Conservation (phyloP, 2,329 filamentous ascomycete species). For the Chalara sp. region DNA sequence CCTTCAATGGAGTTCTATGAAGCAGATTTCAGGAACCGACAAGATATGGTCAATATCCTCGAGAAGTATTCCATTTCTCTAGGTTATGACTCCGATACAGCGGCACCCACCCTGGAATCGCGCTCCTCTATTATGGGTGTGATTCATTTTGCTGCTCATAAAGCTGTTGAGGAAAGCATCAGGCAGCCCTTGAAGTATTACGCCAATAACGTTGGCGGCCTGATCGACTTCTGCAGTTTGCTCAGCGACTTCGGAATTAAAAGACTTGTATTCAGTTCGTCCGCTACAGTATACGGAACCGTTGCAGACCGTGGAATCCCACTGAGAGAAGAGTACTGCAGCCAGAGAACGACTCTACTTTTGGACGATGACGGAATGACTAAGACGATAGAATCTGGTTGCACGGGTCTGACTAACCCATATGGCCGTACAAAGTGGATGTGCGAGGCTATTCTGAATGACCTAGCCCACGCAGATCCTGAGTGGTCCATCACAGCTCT, state of each 20-base stretch:
- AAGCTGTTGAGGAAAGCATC: slow-evolving; percentile 49
- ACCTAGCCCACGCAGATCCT: slow-evolving; percentile 52
- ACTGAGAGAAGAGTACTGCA: slow-evolving; percentile 48
- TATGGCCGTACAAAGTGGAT: slow-evolving; percentile 64
- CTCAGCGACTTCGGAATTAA: slow-evolving; percentile 55
- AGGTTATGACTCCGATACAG: slow-evolving; percentile 4
- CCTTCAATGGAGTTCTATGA: slow-evolving; percentile 22
- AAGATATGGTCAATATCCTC: slow-evolving; percentile 18
- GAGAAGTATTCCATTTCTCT: slow-evolving; percentile 13
- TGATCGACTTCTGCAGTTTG: slow-evolving; percentile 51
- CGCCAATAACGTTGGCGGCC: slow-evolving; percentile 58
- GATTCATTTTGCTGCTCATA: slow-evolving; percentile 65
- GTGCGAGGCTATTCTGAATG: slow-evolving; percentile 58
- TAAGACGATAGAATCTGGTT: slow-evolving; percentile 38
- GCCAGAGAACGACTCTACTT: slow-evolving; percentile 42
- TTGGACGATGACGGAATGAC: slow-evolving; percentile 35
- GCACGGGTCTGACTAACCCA: slow-evolving; percentile 53
- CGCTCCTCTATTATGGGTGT: slow-evolving; percentile 46
- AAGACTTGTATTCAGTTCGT: slow-evolving; percentile 62
- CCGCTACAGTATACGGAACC: slow-evolving; percentile 59
- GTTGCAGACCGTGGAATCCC: slow-evolving; percentile 43
- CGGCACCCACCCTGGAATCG: slow-evolving; percentile 2
- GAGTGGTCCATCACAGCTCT: slow-evolving; percentile 57
- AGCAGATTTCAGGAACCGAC: slow-evolving; percentile 20
- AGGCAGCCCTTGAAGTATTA: slow-evolving; percentile 56